phyloP scores from a whole-genome alignment of 176 grass and related monocot species.

The Canna indica region DNA sequence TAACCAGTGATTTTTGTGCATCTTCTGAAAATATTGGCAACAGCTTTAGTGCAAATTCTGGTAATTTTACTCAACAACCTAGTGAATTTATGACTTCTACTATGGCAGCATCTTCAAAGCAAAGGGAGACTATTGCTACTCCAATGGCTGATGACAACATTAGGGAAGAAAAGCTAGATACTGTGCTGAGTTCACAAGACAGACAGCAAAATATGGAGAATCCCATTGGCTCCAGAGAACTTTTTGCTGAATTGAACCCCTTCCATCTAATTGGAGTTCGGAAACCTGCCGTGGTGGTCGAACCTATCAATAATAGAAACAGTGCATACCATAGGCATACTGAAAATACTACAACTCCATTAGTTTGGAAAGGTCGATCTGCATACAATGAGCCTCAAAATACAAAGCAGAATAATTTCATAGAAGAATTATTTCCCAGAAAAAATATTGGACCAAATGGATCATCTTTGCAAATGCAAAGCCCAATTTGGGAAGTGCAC shows the following conservation, averaged over 20 bases:
- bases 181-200: too few species aligned
- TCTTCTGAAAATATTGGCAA: constrained; percentile 32
- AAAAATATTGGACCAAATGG: constrained; percentile 51
- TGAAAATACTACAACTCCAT: constrained; percentile 58
- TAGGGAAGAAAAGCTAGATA: constrained; percentile 24
- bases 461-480: constrained; percentile 56
- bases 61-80: too few species aligned
- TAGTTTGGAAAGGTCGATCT: constrained; percentile 95
- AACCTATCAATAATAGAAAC: constrained; percentile 44
- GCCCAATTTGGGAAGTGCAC: too few species aligned
- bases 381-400: constrained; percentile 89
- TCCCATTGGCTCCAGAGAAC: too few species aligned
- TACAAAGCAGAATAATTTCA: constrained; percentile 69
- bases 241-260: constrained; percentile 97
- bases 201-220: too few species aligned
- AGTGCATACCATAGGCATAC: constrained; percentile 52
- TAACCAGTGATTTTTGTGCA: constrained; percentile 29
- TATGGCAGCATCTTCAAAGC: constrained; percentile 37
- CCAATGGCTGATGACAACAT: constrained; percentile 17
- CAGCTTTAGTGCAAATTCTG: too few species aligned
- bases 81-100: constrained; percentile 41
- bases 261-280: constrained; percentile 36
- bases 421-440: constrained; percentile 35
- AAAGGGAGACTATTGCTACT: constrained; percentile 26
- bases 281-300: constrained; percentile 32